Conservation (phyloP, 1,284 basidiomycete species). For the Moniliophthora roreri region DNA sequence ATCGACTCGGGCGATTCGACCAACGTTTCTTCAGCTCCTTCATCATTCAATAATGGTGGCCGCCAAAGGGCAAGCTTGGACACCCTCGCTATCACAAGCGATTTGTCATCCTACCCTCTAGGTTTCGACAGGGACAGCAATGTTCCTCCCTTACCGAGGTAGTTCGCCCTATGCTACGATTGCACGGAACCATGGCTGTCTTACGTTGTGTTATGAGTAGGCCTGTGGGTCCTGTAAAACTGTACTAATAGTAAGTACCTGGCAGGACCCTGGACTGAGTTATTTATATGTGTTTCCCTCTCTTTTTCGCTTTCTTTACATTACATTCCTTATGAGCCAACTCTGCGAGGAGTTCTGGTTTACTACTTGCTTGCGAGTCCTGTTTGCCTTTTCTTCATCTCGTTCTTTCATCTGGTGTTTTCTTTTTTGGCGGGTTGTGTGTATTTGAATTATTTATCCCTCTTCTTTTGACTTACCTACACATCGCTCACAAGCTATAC, state of each 20-base stretch:
- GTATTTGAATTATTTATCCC: slow-evolving; percentile 13
- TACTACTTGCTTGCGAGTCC: slow-evolving; percentile 8
- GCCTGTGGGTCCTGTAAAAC: not conserved
- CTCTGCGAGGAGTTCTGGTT: not conserved
- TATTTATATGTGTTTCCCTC: slow-evolving; percentile 1
- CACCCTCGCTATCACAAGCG: slow-evolving; percentile 76
- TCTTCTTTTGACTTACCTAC: not conserved
- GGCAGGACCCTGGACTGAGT: slow-evolving; percentile 3
- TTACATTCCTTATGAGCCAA: not conserved
- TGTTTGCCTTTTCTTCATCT: not conserved
- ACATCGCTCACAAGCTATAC: not conserved
- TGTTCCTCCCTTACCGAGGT: slow-evolving; percentile 29
- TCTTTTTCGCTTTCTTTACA: not conserved
- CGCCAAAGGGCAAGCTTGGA: slow-evolving; percentile 77
- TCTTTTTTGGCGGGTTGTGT: slow-evolving; percentile 12
- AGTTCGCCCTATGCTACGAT: slow-evolving; percentile 5
- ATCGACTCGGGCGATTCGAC: slow-evolving; percentile 56
- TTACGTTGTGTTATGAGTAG: not conserved
- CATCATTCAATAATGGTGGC: slow-evolving; percentile 32
- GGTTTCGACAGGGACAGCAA: slow-evolving; percentile 60
- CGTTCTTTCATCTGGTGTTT: not conserved
- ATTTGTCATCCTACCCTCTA: slow-evolving; percentile 77
- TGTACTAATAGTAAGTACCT: slow-evolving; percentile 6
- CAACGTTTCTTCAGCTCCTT: slow-evolving; percentile 29
- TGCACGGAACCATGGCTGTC: not conserved